These are phyloP conservation scores for Aspergillus brunneoviolaceus DNA, from an alignment of 2,329 filamentous ascomycete species.

Conservation along the genomic window DNA sequence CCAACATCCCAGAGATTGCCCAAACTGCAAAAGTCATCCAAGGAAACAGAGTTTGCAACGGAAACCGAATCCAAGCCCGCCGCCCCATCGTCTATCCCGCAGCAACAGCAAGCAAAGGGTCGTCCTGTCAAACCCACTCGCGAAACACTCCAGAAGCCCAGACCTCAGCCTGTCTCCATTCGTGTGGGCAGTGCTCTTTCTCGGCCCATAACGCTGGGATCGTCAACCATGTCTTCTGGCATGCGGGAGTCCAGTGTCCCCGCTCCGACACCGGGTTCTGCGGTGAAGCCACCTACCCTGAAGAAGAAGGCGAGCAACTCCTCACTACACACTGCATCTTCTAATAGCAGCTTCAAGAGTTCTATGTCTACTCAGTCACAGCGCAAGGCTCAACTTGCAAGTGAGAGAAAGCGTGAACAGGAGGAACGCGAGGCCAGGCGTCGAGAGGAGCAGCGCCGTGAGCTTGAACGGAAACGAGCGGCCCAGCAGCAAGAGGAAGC, in stretches of 20 bases:
- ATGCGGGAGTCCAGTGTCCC: conserved; percentile 56
- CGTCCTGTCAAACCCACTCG: conserved; percentile 47
- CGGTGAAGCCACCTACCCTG: conserved; percentile 47
- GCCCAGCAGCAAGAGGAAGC: conserved; percentile 58
- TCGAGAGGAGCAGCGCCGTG: conserved; percentile 77
- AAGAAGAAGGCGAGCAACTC: conserved; percentile 67
- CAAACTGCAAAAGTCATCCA: conserved; percentile 30
- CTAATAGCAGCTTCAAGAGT: conserved; percentile 62
- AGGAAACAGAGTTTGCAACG: conserved; percentile 30
- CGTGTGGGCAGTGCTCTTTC: conserved; percentile 50
- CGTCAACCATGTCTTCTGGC: conserved; percentile 55
- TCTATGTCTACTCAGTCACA: conserved; percentile 61
- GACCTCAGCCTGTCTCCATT: conserved; percentile 50
- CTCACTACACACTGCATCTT: conserved; percentile 58
- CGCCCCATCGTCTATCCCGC: conserved; percentile 23
- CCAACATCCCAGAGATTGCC: conserved; percentile 29
- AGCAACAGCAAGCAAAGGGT: conserved; percentile 36
- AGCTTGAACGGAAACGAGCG: conserved; percentile 74
- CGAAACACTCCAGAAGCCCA: conserved; percentile 45
- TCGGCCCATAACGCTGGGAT: conserved; percentile 43
- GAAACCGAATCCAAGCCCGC: conserved; percentile 30
- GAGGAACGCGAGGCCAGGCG: conserved; percentile 78
- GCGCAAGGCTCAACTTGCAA: conserved; percentile 70
- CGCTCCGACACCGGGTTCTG: conserved; percentile 46
- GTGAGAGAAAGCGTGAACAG: conserved; percentile 78